Evolutionary conservation across 2,329 filamentous ascomycete species (phyloP).

Genomic region (Curvularia hawaiiensis): DNA sequence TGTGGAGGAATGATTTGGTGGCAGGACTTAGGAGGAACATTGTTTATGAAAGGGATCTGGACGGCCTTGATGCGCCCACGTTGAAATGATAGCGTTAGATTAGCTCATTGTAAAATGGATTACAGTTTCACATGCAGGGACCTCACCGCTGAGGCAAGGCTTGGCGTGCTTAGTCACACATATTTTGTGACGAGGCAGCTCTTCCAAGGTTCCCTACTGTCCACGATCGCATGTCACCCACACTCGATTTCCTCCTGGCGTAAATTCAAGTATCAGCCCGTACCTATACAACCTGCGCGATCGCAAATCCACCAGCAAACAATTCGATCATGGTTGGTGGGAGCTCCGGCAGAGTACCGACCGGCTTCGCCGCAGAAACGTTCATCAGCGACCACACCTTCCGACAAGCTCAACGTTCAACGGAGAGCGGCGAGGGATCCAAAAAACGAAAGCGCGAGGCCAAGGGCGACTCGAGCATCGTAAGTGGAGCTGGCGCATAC

Average conservation of each 20-base stretch:
- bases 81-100: constrained; percentile 43
- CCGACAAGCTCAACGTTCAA: constrained; percentile 81
- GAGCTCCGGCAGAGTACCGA: constrained; percentile 57
- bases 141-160: not conserved
- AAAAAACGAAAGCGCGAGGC: constrained; percentile 83
- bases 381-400: constrained; percentile 91
- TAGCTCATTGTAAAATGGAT: constrained; percentile 37
- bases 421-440: constrained; percentile 64
- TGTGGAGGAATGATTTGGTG: constrained; percentile 10
- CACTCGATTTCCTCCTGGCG: not conserved
- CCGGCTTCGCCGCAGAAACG: constrained; percentile 86
- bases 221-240: not conserved
- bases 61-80: constrained; percentile 31
- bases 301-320: not conserved
- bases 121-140: constrained; percentile 10
- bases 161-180: constrained; percentile 28
- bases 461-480: constrained; percentile 82
- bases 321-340: constrained; percentile 28
- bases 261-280: too few relatives aligned
- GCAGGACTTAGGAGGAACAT: constrained; percentile 3
- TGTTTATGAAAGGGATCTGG: not conserved
- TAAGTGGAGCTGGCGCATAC: constrained; percentile 87
- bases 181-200: constrained; percentile 14
- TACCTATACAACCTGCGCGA: not conserved
- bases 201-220: not conserved